Base-by-base conservation (phyloP, 805 yeast genomes). In the Metschnikowia baotianmanensis region DNA sequence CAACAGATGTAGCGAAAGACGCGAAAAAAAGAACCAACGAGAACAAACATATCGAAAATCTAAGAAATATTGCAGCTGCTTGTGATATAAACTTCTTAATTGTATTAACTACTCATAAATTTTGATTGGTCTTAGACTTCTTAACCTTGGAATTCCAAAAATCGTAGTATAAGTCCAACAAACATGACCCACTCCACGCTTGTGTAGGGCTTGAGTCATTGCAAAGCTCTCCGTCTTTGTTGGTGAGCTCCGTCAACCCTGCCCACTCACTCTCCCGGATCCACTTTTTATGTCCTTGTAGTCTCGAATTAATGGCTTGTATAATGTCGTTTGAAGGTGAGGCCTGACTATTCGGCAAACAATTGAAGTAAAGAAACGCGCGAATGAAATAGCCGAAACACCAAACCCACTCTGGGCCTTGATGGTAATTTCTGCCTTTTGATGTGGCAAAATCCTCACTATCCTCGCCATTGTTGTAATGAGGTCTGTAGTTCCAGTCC, bases 321-420 rank as follows among this genome's bases (percentile, higher is more conserved):
- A 77, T 74, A 17, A 83, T 59, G 35, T 74, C 76, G 3, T 72
- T 65, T 2, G 81, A 67, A 5, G 82, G 78, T 39, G 62, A 53
- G 47, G 73, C 64, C 11, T 57, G 53, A 1, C 67, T 63, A 24
- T 65, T 65, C 5, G 63, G 57, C 3, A 56, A 42, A 34, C 71
- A 61, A 51, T 81, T 79, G 57, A 83, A 78, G 33, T 66, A 60
- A 27, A 77, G 67, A 53, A 72, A 80, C 0, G 98, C 96, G 48
- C 97, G 76, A 50, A 93, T 64, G 58, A 88, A 91, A 61, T 80
- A 89, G 3, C 99, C 99, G 19, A 75, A 72, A 43, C 81, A 77
- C 97, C 97, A 91, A 24, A 86, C 85, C 99, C 99, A 91, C 59
- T 93, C 99, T 2, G 99, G 99, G 2, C 99, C 99, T 65, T 91